Percentiles rank a stretch among this genome's conserved stretches.
phyloP scores from a whole-genome alignment of 495 filamentous ascomycete species.

The Penicillium parvum region DNA sequence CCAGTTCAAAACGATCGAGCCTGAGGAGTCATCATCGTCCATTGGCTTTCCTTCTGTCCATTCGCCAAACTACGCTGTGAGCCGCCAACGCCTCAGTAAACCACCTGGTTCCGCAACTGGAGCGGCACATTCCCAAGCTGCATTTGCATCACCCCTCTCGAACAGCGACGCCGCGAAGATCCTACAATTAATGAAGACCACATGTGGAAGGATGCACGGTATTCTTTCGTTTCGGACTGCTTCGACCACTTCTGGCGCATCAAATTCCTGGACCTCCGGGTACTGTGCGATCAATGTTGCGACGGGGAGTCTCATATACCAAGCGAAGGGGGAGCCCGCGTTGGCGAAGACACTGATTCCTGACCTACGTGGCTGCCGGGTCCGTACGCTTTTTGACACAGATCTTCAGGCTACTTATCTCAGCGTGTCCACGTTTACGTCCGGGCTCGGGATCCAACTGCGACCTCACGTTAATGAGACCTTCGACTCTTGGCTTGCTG shows the following conservation, averaged over 20 bases:
- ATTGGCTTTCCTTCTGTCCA: constrained; percentile 53
- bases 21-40: constrained; percentile 28
- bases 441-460: constrained; percentile 66
- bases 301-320: constrained; percentile 52
- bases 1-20: constrained; percentile 22
- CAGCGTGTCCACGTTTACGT: constrained; percentile 68
- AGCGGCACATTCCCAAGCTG: constrained; percentile 30
- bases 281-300: constrained; percentile 56
- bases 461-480: constrained; percentile 70
- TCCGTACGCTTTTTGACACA: constrained; percentile 59
- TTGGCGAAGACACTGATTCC: constrained; percentile 61
- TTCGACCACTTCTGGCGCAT: constrained; percentile 46
- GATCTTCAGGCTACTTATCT: constrained; percentile 70
- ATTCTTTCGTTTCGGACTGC: constrained; percentile 55
- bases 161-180: constrained; percentile 49
- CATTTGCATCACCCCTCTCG: constrained; percentile 52
- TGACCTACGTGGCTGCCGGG: constrained; percentile 82
- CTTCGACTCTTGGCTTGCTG: constrained; percentile 88
- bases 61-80: constrained; percentile 33
- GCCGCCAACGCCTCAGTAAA: constrained; percentile 44
- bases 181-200: constrained; percentile 54
- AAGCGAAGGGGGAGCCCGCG: constrained; percentile 53
- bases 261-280: constrained; percentile 49
- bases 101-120: constrained; percentile 33
- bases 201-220: constrained; percentile 53